Conservation (phyloP, 257 asterid genomes). For the Ilex aquifolium region DNA sequence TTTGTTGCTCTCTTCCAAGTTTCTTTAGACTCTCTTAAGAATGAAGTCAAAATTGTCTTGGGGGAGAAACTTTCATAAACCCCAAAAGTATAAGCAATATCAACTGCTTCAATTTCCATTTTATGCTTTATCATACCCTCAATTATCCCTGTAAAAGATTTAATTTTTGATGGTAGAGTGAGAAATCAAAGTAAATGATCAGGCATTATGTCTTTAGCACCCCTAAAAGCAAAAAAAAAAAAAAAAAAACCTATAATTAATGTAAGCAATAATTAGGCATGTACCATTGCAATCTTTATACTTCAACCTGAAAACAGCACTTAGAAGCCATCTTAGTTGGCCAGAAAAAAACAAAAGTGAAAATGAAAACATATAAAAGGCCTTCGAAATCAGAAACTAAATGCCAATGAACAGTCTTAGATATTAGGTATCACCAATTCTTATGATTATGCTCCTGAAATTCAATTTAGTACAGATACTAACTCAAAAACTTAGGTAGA, state of each 20-base stretch:
- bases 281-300: background rate
- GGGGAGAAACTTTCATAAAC: constrained; percentile 53
- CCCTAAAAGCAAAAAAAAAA: background rate
- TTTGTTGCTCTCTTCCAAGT: constrained; percentile 38
- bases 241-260: background rate
- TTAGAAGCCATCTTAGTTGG: background rate
- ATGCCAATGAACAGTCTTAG: no score
- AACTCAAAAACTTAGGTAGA: no score
- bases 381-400: no score
- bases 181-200: no score
- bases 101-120: constrained; percentile 74
- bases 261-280: background rate
- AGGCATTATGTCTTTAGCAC: background rate
- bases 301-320: background rate
- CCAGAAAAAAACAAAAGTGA: background rate
- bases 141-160: constrained; percentile 47
- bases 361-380: no score
- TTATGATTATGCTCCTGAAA: no score
- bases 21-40: constrained; percentile 52
- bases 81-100: constrained; percentile 55
- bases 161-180: constrained; percentile 1
- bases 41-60: constrained; percentile 45
- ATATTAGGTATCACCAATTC: no score
- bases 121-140: constrained; percentile 50
- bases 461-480: no score